Evolutionary conservation across 139 green algal genomes (phyloP), one percentile per base, ranked within the genome.

Genomic region (Chlamydomonas schloesseri): DNA sequence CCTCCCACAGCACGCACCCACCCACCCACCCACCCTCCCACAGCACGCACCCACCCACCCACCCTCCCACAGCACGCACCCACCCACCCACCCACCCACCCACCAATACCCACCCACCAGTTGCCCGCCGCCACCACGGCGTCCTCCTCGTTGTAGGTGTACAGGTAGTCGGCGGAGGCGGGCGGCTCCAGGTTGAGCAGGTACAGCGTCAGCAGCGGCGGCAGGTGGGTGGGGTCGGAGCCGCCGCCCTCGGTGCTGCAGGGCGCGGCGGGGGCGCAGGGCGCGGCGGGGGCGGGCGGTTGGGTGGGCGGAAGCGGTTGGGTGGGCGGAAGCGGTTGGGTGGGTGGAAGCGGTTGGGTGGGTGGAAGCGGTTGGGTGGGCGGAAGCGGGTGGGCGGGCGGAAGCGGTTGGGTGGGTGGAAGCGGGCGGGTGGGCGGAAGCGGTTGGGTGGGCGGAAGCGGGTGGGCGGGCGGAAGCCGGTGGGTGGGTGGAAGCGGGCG

Each of bases 171-270:
- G 42, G 11, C 33, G 13, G 2, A 11, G 71, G 34, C 74, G 55
- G 70, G 70, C 31, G 57, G 81, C 36, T 81, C 64, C 70, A 81
- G 71, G 58, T 81, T 87, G 33, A 87, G 34, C 26, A 87, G 14
- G 71, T 87, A 87, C 1, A 87, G 81, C 36, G 71, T 87, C 57
- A 81, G n/a, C 42, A 50, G 42, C 42, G 42, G 6, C 42, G 42
- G 42, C 42, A 50, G 42, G 42, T 50, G 42, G 6, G 42, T 8
- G 42, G 42, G 42, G 42, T 50, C 42, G 42, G 42, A 5, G 42
- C 42, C 42, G 42, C 42, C 42, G 42, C 42, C 42, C 42, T 50
- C 42, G 42, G 42, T 13, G 42, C 42, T 50, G 42, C 53, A 69
- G 73, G 15, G n/a, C n/a, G 31, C 26, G 73, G 73, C 53, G 55